A percentile compares a stretch with the other conserved stretches of the same genome.
phyloP scores from a whole-genome alignment of 2,329 filamentous ascomycete genomes.

The Curvularia spicifera region DNA sequence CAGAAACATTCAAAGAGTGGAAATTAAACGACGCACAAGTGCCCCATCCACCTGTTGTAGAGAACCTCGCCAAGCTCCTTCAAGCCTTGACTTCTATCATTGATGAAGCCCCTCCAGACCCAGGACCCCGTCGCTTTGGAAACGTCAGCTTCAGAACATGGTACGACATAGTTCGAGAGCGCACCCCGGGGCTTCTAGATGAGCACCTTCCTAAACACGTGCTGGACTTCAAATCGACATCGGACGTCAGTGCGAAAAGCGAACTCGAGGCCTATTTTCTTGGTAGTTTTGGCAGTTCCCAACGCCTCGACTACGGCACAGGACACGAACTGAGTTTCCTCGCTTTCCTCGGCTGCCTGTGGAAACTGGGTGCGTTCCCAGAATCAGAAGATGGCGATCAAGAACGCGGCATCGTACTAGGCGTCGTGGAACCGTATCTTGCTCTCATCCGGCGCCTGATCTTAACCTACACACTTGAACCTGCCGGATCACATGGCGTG shows the following conservation, averaged over 20 bases:
- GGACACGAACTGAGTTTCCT: slow-evolving; percentile 95
- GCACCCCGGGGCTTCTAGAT: slow-evolving; percentile 62
- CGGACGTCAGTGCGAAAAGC: slow-evolving; percentile 58
- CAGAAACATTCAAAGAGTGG: slow-evolving; percentile 60
- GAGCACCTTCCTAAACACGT: slow-evolving; percentile 62
- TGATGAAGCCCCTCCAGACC: slow-evolving; percentile 80
- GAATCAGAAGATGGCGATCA: slow-evolving; percentile 61
- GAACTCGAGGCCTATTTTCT: slow-evolving; percentile 83
- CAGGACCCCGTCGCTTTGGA: slow-evolving; percentile 86
- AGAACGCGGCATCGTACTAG: slow-evolving; percentile 81
- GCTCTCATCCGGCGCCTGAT: slow-evolving; percentile 81
- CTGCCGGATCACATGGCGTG: slow-evolving; percentile 93
- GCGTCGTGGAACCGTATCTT: slow-evolving; percentile 86
- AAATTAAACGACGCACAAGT: slow-evolving; percentile 52
- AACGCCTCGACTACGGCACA: slow-evolving; percentile 92
- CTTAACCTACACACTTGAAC: slow-evolving; percentile 88
- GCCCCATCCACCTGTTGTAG: slow-evolving; percentile 63
- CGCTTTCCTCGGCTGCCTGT: slow-evolving; percentile 86
- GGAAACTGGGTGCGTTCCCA: slow-evolving; percentile 84
- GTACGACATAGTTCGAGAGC: slow-evolving; percentile 71
- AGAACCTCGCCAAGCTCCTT: slow-evolving; percentile 70
- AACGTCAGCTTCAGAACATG: slow-evolving; percentile 90
- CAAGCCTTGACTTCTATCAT: slow-evolving; percentile 69
- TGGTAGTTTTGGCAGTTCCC: slow-evolving; percentile 84
- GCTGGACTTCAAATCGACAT: slow-evolving; percentile 43